These are phyloP conservation scores for Fusarium pseudonygamai DNA, from an alignment of 2,329 filamentous ascomycete species.

Conservation along the genomic window DNA sequence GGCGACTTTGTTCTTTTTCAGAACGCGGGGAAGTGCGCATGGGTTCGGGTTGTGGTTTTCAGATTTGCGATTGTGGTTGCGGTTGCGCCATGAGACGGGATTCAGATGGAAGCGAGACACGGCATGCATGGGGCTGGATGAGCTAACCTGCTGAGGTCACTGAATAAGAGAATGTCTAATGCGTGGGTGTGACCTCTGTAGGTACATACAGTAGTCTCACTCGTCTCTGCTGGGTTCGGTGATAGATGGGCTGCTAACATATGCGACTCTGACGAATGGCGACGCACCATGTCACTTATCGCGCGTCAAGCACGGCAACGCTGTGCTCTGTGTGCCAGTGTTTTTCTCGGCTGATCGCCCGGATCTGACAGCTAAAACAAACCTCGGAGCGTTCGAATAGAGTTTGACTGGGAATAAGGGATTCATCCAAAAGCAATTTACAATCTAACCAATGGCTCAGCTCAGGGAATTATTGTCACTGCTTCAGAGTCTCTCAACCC, in stretches of 20 bases:
- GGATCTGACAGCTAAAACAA: not conserved
- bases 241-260: conserved; percentile 19
- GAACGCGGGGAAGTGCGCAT: conserved; percentile 38
- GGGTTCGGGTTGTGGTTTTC: conserved; percentile 21
- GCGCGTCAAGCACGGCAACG: conserved; percentile 11
- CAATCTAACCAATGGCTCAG: not conserved
- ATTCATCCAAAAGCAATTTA: not conserved
- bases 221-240: conserved; percentile 10
- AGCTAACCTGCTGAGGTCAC: conserved; percentile 3
- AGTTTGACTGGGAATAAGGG: not conserved
- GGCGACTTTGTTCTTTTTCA: conserved; percentile 19
- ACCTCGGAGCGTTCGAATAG: not conserved
- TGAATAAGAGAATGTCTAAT: conserved; percentile 12
- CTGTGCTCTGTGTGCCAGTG: not conserved
- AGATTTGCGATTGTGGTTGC: not conserved
- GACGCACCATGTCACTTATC: conserved; percentile 39
- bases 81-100: conserved; percentile 23
- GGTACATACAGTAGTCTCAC: not conserved
- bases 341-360: conserved; percentile 4
- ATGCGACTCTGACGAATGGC: conserved; percentile 31
- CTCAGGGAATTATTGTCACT: not conserved
- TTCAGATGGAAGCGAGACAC: conserved; percentile 31
- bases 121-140: conserved; percentile 1
- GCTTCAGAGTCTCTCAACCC: not conserved
- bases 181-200: not conserved